Conservation (phyloP, 2,329 filamentous ascomycete species). For the Microascus cirrosus region DNA sequence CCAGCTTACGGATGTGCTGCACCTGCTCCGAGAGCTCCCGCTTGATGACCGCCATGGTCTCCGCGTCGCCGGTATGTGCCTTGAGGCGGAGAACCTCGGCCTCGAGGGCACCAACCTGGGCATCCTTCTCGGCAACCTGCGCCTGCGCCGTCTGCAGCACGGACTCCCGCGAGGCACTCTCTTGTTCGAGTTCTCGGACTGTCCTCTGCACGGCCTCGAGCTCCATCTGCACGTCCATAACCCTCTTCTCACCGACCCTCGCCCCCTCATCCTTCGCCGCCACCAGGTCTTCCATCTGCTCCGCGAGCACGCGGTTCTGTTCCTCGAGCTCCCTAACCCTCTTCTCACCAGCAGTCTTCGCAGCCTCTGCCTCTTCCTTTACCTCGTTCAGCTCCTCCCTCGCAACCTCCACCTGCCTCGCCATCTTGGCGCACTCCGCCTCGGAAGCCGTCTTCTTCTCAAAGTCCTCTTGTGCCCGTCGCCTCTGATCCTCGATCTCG, state of each 20-base stretch:
- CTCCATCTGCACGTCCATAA: constrained; percentile 42
- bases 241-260: constrained; percentile 44
- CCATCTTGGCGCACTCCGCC: constrained; percentile 36
- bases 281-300: constrained; percentile 67
- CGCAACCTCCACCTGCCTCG: constrained; percentile 36
- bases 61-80: constrained; percentile 75
- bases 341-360: constrained; percentile 56
- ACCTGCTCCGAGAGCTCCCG: constrained; percentile 86
- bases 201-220: constrained; percentile 32
- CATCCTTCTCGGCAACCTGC: constrained; percentile 57
- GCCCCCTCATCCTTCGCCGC: constrained; percentile 58
- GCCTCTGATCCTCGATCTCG: constrained; percentile 69
- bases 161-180: constrained; percentile 42
- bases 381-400: constrained; percentile 40
- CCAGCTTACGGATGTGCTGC: constrained; percentile 75
- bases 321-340: constrained; percentile 61
- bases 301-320: constrained; percentile 60
- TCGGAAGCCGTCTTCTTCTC: constrained; percentile 53
- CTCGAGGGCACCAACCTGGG: constrained; percentile 63
- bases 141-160: constrained; percentile 51
- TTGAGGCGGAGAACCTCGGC: constrained; percentile 75
- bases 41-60: constrained; percentile 77
- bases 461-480: constrained; percentile 78
- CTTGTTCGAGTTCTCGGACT: constrained; percentile 48
- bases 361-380: constrained; percentile 36